phyloP scores from a whole-genome alignment of 768 basidiomycete species.

The Phylloporus scabripes region DNA sequence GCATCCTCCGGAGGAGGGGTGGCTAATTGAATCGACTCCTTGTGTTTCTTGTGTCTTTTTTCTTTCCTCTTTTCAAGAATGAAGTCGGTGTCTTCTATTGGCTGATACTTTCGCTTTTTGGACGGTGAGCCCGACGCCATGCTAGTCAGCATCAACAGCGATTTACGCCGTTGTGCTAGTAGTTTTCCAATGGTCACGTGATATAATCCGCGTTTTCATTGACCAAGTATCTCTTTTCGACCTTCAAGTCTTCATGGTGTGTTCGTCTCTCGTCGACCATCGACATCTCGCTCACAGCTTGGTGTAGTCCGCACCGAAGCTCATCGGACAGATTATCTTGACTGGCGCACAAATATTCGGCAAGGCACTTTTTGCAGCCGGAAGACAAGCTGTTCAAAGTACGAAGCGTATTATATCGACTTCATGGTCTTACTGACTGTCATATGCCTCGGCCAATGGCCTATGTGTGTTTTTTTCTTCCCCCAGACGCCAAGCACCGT shows the following conservation, averaged over 20 bases:
- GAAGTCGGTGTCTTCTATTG: slow-evolving; percentile 14
- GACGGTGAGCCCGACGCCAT: slow-evolving; percentile 5
- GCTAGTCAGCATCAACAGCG: slow-evolving; percentile 6
- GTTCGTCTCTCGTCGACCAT: not conserved
- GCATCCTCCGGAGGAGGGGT: slow-evolving; percentile 7
- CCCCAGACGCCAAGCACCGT: slow-evolving; percentile 73
- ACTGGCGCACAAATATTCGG: slow-evolving; percentile 80
- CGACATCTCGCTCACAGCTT: not conserved
- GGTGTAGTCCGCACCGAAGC: slow-evolving; percentile 68
- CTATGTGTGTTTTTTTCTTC: not conserved
- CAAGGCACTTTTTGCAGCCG: slow-evolving; percentile 87
- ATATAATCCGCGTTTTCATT: not conserved
- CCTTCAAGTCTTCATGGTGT: slow-evolving; percentile 21
- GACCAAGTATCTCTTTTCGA: not conserved
- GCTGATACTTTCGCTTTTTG: slow-evolving; percentile 52
- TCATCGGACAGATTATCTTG: slow-evolving; percentile 73
- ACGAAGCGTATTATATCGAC: slow-evolving; percentile 26
- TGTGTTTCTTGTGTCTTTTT: slow-evolving; percentile 23
- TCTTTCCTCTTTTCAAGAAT: slow-evolving; percentile 33
- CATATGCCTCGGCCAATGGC: not conserved
- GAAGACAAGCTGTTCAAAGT: slow-evolving; percentile 92
- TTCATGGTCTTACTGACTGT: slow-evolving; percentile 1
- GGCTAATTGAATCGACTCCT: not conserved
- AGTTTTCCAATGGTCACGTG: slow-evolving; percentile 22
- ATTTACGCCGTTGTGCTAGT: not conserved